phyloP scores from a whole-genome alignment of 2,329 filamentous ascomycete species.

The Nigrospora osmanthi region DNA sequence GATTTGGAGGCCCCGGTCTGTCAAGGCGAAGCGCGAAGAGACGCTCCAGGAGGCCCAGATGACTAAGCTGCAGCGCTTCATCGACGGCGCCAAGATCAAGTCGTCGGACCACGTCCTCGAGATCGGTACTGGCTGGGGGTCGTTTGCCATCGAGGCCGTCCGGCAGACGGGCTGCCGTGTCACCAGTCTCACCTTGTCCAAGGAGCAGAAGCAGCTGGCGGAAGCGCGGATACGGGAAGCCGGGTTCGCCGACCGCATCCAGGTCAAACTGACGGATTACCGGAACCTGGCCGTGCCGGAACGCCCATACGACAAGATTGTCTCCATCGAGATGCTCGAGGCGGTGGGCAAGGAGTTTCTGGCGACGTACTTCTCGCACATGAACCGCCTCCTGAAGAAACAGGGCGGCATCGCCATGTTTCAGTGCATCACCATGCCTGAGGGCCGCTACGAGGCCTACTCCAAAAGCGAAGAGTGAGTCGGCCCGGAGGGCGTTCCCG shows the following conservation, averaged over 20 bases:
- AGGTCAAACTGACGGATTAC: slow-evolving; percentile 63
- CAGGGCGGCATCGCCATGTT: slow-evolving; percentile 62
- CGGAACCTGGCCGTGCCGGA: slow-evolving; percentile 48
- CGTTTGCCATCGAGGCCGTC: slow-evolving; percentile 64
- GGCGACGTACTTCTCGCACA: slow-evolving; percentile 57
- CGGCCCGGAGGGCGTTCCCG: not conserved
- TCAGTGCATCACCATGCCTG: slow-evolving; percentile 72
- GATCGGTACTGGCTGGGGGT: slow-evolving; percentile 71
- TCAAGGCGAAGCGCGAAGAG: slow-evolving; percentile 37
- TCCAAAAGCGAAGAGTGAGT: slow-evolving; percentile 54
- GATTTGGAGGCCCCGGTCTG: slow-evolving; percentile 47
- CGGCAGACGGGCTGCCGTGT: slow-evolving; percentile 58
- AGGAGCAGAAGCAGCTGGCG: slow-evolving; percentile 61
- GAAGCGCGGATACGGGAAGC: slow-evolving; percentile 56
- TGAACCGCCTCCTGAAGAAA: slow-evolving; percentile 57
- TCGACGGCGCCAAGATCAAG: slow-evolving; percentile 57
- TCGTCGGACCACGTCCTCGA: slow-evolving; percentile 62
- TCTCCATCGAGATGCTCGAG: slow-evolving; percentile 74
- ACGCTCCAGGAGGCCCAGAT: slow-evolving; percentile 58
- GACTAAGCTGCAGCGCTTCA: slow-evolving; percentile 58
- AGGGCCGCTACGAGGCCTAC: slow-evolving; percentile 59
- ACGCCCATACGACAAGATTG: slow-evolving; percentile 58
- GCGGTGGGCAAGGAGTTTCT: slow-evolving; percentile 63
- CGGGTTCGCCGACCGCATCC: slow-evolving; percentile 51
- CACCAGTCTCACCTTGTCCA: slow-evolving; percentile 60